Percentiles rank a stretch among this genome's conserved stretches.
Conservation (phyloP, 1,284 basidiomycete genomes). For the Leccinum subrobustum region DNA sequence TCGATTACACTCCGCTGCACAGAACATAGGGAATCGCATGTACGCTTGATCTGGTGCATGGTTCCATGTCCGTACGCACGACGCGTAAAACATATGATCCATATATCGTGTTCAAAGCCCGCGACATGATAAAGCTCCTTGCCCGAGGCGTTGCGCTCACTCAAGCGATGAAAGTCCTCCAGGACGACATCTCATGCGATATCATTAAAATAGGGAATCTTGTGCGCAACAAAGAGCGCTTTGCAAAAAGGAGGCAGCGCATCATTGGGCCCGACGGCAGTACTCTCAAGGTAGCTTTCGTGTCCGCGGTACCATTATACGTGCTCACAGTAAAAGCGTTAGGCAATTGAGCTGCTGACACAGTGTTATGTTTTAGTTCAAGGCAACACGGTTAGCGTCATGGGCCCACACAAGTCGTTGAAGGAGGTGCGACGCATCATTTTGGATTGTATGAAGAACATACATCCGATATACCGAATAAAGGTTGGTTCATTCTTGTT, state of each 20-base stretch:
- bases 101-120: constrained; percentile 93
- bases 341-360: constrained; percentile 97
- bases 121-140: constrained; percentile 94
- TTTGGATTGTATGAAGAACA: constrained; percentile 98
- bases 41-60: constrained; percentile 93
- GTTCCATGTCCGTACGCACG: constrained; percentile 96
- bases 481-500: constrained; percentile 55
- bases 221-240: constrained; percentile 95
- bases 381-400: constrained; percentile 96
- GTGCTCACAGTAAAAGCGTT: constrained; percentile 15
- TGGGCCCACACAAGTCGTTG: constrained; percentile 93
- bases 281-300: constrained; percentile 77
- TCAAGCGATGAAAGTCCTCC: constrained; percentile 89
- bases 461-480: constrained; percentile 99
- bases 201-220: constrained; percentile 97
- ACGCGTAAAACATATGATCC: constrained; percentile 98
- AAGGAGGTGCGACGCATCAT: constrained; percentile 97
- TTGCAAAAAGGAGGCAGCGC: constrained; percentile 93
- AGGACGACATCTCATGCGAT: constrained; percentile 91
- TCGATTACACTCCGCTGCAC: constrained; percentile 1
- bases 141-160: constrained; percentile 85
- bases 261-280: constrained; percentile 97
- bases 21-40: constrained; percentile 76
- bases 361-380: constrained; percentile 98
- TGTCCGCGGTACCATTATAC: background rate